Percentiles rank a stretch among this genome's conserved stretches.
These are phyloP conservation scores for Claviceps quebecensis DNA, from an alignment of 2,329 filamentous ascomycete species.

Conservation along the genomic window DNA sequence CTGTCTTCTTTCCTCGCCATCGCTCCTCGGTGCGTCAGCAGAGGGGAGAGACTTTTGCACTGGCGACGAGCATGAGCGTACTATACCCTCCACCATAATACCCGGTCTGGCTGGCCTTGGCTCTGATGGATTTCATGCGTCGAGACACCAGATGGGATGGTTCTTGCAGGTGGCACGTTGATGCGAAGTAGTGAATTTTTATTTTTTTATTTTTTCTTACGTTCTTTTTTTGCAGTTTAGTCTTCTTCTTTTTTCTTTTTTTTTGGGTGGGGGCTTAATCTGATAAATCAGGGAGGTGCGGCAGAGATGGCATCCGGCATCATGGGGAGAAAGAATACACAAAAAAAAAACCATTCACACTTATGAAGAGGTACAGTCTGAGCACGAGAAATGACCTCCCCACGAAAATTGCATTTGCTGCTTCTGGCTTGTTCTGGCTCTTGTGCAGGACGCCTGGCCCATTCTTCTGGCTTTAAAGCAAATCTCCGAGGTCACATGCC, in stretches of 20 bases:
- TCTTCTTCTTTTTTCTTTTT: neutral
- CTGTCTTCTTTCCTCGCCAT: slow-evolving; percentile 17
- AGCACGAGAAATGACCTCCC: neutral
- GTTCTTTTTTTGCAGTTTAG: neutral
- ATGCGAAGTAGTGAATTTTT: neutral
- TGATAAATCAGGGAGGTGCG: neutral
- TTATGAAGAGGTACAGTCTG: neutral
- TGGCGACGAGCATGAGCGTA: slow-evolving; percentile 23
- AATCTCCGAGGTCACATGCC: too few species aligned
- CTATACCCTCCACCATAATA: slow-evolving; percentile 29
- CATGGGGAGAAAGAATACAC: neutral
- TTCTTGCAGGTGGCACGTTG: slow-evolving; percentile 2
- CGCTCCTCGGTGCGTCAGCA: slow-evolving; percentile 16
- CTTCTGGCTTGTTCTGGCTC: too few species aligned
- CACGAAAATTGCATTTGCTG: too few species aligned
- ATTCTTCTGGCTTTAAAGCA: too few species aligned
- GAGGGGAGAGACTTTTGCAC: slow-evolving; percentile 17
- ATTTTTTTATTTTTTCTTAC: neutral
- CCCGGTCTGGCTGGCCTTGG: slow-evolving; percentile 19
- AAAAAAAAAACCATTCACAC: neutral
- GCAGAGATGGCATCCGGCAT: neutral
- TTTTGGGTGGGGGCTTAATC: too few species aligned
- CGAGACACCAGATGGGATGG: neutral
- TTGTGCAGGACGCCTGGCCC: too few species aligned
- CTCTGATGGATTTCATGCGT: slow-evolving; percentile 13